Base-by-base conservation (phyloP, 2,329 filamentous ascomycete genomes). In the Pseudophaeomoniella oleicola region DNA sequence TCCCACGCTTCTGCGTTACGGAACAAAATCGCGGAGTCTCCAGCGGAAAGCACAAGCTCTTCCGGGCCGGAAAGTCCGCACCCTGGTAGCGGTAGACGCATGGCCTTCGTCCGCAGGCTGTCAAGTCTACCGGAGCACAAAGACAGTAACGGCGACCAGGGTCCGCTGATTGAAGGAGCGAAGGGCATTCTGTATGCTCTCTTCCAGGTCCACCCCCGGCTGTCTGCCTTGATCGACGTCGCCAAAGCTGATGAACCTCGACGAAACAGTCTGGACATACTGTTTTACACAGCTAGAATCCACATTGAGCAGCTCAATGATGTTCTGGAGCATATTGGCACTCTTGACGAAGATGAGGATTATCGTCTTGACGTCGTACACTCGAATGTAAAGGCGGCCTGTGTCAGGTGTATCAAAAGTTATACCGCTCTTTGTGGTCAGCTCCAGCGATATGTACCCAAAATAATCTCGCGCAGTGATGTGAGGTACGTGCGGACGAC, bases 111-210 rank as follows among this genome's bases (percentile, higher is more conserved):
- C 29, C 66, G 67, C 32, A 65, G 68, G 13, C 57, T 74, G 46
- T 72, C 69, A 19, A 72, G 71, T 45, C 56, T 73, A 10, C 67
- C 66, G n/a, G 69, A 72, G 50, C 64, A 72, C 36, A 67, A 66
- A 43, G 59, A 63, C 15, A 60, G 64, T 41, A 62, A 55, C 39
- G 58, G 59, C 40, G 56, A 58, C 3, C 58, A 57, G 14, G 60
- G 66, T 30, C 66, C 67, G 12, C 57, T 71, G 10, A 61, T 73
- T n/a, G 66, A 71, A 49, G 63, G 66, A 36, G 67, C 67, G 17
- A 71, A 67, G 43, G 66, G 66, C 29, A 66, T 72, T 22, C 52
- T 72, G 3, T 72, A 71, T 45, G 63, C 69, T 4, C 56, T 73
- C 18, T 68, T 67, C 29, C 68, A 71, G 39, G 52, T 66, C 13